Evolutionary conservation across 2,329 filamentous ascomycete species (phyloP).

Genomic region (Periglandula ipomoeae): DNA sequence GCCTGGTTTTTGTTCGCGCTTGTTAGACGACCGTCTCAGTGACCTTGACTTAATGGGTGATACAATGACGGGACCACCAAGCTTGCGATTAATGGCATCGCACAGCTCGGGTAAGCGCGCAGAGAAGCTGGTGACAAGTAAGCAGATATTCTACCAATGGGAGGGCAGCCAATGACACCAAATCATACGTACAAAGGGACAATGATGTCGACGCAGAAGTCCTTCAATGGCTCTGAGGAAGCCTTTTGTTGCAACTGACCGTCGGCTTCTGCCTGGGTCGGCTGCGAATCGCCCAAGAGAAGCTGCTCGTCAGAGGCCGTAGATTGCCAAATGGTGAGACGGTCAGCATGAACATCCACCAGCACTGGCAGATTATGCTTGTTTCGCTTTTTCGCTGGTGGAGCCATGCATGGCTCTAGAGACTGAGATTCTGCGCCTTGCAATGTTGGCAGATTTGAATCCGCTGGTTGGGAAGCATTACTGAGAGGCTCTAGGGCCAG

Average conservation of each 20-base stretch:
- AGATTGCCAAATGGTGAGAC: constrained; percentile 77
- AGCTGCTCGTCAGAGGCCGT: constrained; percentile 53
- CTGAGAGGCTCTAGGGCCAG: constrained; percentile 55
- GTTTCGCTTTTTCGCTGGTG: constrained; percentile 43
- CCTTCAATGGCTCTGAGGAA: constrained; percentile 55
- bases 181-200: constrained; percentile 57
- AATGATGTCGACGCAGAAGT: constrained; percentile 75
- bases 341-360: constrained; percentile 66
- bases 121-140: constrained; percentile 49
- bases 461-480: constrained; percentile 28
- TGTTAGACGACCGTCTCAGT: constrained; percentile 31
- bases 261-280: constrained; percentile 20
- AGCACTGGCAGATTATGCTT: constrained; percentile 56
- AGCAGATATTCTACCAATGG: constrained; percentile 23
- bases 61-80: constrained; percentile 60
- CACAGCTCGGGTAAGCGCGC: constrained; percentile 66
- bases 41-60: constrained; percentile 44
- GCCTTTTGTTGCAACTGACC: constrained; percentile 29
- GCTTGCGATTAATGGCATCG: constrained; percentile 61
- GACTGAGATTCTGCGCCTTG: constrained; percentile 23
- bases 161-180: background rate
- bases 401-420: constrained; percentile 19
- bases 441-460: constrained; percentile 38
- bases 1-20: constrained; percentile 41
- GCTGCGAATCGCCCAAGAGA: constrained; percentile 40